phyloP scores from a whole-genome alignment of 305 asterid species.

The Plantago lanceolata region DNA sequence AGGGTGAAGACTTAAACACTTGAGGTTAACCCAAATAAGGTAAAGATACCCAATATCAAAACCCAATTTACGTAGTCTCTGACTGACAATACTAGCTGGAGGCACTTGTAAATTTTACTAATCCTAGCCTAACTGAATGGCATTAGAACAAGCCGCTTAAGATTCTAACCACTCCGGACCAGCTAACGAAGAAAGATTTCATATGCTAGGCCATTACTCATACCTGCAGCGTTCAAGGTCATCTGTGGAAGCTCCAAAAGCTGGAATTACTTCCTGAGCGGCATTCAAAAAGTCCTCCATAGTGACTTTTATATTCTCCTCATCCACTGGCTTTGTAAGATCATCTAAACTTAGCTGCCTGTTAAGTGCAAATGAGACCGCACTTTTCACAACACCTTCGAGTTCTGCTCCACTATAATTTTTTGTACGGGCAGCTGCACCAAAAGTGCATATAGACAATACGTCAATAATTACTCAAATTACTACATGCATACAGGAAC shows the following conservation, averaged over 20 bases:
- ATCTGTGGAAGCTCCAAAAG: constrained; percentile 99
- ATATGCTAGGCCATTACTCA: constrained; percentile 18
- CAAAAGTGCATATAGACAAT: constrained; percentile 17
- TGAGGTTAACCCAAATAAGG: no score
- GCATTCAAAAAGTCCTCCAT: constrained; percentile 92
- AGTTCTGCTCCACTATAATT: constrained; percentile 99
- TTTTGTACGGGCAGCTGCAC: constrained; percentile 93
- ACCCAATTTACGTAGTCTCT: no score
- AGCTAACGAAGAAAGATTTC: no score
- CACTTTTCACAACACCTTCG: constrained; percentile 99
- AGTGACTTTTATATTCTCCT: constrained; percentile 85
- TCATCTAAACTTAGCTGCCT: constrained; percentile 87
- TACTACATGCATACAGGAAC: constrained; percentile 17
- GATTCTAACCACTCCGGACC: no score
- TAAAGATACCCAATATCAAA: no score
- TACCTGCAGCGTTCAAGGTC: constrained; percentile 99
- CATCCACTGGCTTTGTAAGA: constrained; percentile 90
- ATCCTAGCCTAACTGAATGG: no score
- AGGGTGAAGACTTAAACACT: no score
- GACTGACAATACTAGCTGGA: no score
- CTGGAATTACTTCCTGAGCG: constrained; percentile 80
- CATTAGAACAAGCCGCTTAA: no score
- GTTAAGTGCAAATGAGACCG: constrained; percentile 90
- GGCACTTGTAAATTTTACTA: no score
- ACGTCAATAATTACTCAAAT: constrained; percentile 15